A percentile compares a stretch with the other conserved stretches of the same genome.
These are phyloP conservation scores for Podila epigama DNA, from an alignment of 192 early-diverging fungal species.

Conservation along the genomic window DNA sequence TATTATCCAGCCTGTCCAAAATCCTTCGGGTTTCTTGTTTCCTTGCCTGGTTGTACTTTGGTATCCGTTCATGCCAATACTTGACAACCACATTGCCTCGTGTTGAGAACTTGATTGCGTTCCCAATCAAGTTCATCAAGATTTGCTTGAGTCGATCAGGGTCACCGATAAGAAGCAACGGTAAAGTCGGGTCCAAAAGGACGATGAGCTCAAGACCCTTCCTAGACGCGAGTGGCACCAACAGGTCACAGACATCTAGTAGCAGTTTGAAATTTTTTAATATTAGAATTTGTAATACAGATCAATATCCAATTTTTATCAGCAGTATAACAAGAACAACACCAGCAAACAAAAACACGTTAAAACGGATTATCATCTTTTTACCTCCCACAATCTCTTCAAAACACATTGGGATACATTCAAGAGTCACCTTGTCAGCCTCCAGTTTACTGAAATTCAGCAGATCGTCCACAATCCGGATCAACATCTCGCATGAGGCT, in stretches of 20 bases:
- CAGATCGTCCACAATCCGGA: constrained; percentile 59
- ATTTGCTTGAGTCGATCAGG: constrained; percentile 73
- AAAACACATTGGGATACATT: constrained; percentile 49
- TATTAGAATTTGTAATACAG: no score
- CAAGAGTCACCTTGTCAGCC: constrained; percentile 57
- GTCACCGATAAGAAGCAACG: constrained; percentile 69
- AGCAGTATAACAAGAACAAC: neutral
- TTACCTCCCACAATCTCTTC: constrained; percentile 54
- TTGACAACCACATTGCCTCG: constrained; percentile 29
- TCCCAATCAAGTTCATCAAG: constrained; percentile 76
- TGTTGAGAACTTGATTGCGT: constrained; percentile 70
- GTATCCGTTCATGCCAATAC: constrained; percentile 27
- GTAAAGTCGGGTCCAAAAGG: constrained; percentile 62
- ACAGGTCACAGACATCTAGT: constrained; percentile 58
- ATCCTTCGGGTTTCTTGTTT: neutral
- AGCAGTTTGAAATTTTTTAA: neutral
- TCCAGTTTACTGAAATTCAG: constrained; percentile 59
- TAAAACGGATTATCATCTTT: neutral
- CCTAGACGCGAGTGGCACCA: constrained; percentile 67
- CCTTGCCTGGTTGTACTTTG: neutral
- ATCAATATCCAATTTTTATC: no score
- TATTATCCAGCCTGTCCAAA: neutral
- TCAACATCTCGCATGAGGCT: constrained; percentile 57
- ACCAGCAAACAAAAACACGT: neutral
- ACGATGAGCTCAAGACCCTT: constrained; percentile 67